A percentile compares a stretch with the other conserved stretches of the same genome.
Conservation (phyloP, 108 stramenopile species). For the Nannochloropsis salina region DNA sequence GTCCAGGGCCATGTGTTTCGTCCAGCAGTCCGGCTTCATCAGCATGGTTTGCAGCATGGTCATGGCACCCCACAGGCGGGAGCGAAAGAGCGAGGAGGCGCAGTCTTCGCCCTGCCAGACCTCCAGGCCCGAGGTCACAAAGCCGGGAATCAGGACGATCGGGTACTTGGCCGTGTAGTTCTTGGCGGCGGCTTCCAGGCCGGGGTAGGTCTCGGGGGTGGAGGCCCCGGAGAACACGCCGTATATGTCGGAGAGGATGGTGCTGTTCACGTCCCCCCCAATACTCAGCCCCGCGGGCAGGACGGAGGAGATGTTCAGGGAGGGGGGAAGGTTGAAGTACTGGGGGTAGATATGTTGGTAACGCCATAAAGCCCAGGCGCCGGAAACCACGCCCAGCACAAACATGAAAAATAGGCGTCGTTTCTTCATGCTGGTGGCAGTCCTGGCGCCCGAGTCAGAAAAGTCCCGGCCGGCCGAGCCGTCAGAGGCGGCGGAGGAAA, state of each 20-base stretch:
- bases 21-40: conserved; percentile 67
- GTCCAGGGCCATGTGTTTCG: conserved; percentile 67
- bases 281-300: not conserved
- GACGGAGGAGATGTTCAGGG: not conserved
- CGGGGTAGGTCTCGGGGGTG: conserved; percentile 4
- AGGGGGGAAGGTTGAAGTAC: not conserved
- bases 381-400: not conserved
- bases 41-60: conserved; percentile 64
- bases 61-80: conserved; percentile 70
- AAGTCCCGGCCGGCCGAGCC: too few relatives aligned
- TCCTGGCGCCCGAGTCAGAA: not conserved
- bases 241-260: not conserved
- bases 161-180: conserved; percentile 58
- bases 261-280: not conserved
- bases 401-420: not conserved
- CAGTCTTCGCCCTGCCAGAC: conserved; percentile 73
- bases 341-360: not conserved
- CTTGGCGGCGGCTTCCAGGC: not conserved
- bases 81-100: conserved; percentile 67
- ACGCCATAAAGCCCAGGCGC: not conserved
- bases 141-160: conserved; percentile 75
- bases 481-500: too few relatives aligned
- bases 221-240: not conserved
- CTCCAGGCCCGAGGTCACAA: conserved; percentile 75
- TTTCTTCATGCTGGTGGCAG: not conserved